Base-by-base conservation (phyloP, 2,329 filamentous ascomycete genomes). In the Leptosphaerulina australis region DNA sequence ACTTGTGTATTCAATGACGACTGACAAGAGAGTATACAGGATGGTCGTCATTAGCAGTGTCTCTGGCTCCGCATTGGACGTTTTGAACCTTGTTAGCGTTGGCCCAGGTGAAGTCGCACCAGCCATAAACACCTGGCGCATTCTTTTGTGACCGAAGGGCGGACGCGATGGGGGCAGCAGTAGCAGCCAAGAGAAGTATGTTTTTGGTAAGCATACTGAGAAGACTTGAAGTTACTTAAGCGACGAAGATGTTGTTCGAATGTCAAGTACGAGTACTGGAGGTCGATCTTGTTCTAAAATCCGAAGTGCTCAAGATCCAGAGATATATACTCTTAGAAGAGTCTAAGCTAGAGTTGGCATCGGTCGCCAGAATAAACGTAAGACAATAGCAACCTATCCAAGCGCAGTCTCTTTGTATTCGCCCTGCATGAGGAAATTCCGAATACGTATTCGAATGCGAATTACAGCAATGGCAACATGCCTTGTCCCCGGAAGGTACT, bases 71-170 rank as follows among this genome's bases (percentile, higher is more conserved):
- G 28, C 39, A 43, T 21, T 43, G 39, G 29, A 43, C 39, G 9
- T 35, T 35, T 17, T 34, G 39, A 4, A 44, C 30, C 18, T 20
- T 35, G 15, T 44, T 31, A 2, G 30, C 39, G 11, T 35, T 44
- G 10, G 22, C 29, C 39, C 39, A 44, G 3, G 30, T 44, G 30
- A 44, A 44, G 21, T 44, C 39, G 30, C 39, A 36, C 40, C 40
- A 44, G n/a, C 40, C 31, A 20, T 25, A 35, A 3, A 44, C 40
- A 18, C 40, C 40, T n/a, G 30, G 5, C 5, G 29, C 29, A 12
- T 4, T 36, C 14, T n/a, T 33, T 3, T 21, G 2, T 10, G 40
- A 35, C 22, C 40, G 40, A 35, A 44, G 22, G 17, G 40, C 31
- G 14, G 31, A 35, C 35, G 20, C 40, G 15, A 35, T 20, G 8